phyloP scores from a whole-genome alignment of 495 filamentous ascomycete species.

The Astrocystis sublimbata region DNA sequence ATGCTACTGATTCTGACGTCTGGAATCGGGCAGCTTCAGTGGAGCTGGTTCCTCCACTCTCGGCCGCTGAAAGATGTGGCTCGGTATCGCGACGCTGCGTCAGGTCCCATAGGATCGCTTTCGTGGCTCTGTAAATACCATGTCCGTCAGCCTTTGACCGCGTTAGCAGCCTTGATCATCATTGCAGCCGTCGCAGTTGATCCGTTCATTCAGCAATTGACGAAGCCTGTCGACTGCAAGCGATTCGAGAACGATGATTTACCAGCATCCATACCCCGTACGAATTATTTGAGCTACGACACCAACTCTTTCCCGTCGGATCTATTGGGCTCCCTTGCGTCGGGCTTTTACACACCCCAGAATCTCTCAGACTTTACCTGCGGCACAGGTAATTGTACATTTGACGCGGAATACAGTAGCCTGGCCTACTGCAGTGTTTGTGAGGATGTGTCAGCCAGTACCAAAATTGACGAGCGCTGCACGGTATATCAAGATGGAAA shows the following conservation, averaged over 20 bases:
- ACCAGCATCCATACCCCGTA: slow-evolving; percentile 15
- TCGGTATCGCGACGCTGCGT: slow-evolving; percentile 20
- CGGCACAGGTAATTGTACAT: slow-evolving; percentile 19
- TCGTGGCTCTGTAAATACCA: slow-evolving; percentile 8
- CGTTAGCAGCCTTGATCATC: background rate
- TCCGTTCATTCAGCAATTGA: slow-evolving; percentile 9
- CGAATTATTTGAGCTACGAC: slow-evolving; percentile 14
- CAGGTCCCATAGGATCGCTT: slow-evolving; percentile 20
- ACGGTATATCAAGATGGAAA: background rate
- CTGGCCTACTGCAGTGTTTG: slow-evolving; percentile 20
- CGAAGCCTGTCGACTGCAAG: slow-evolving; percentile 5
- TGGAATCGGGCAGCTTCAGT: slow-evolving; percentile 27
- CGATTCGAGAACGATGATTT: slow-evolving; percentile 3
- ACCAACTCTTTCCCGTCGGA: slow-evolving; percentile 9
- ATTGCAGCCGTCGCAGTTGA: slow-evolving; percentile 1
- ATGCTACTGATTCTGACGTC: slow-evolving; percentile 20
- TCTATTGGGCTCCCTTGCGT: slow-evolving; percentile 6
- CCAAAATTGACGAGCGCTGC: background rate
- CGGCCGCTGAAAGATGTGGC: slow-evolving; percentile 24
- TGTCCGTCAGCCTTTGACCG: slow-evolving; percentile 1
- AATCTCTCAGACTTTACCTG: slow-evolving; percentile 14
- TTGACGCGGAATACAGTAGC: slow-evolving; percentile 12
- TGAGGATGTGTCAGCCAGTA: slow-evolving; percentile 17
- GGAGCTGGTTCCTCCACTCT: slow-evolving; percentile 23
- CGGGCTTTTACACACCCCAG: background rate